phyloP scores from a whole-genome alignment of 169 alveolate species.

The Cryptosporidium canis region DNA sequence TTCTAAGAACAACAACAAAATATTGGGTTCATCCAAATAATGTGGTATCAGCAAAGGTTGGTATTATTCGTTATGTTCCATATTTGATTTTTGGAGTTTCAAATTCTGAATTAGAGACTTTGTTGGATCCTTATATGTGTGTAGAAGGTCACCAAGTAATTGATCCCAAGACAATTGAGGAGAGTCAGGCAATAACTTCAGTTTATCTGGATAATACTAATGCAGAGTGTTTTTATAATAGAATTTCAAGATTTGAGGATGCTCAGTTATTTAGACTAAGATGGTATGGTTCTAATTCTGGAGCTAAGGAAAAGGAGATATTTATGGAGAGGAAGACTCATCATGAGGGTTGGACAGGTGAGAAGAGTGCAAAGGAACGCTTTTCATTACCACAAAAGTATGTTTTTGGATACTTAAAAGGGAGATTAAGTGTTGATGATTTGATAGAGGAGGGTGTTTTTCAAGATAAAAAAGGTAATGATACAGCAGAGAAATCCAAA shows the following conservation, averaged over 20 bases:
- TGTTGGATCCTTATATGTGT: conserved; percentile 70
- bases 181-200: conserved; percentile 81
- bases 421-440: conserved; percentile 53
- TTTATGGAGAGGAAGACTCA: conserved; percentile 82
- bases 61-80: conserved; percentile 81
- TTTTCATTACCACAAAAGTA: conserved; percentile 78
- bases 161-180: conserved; percentile 70
- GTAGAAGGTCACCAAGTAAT: conserved; percentile 7
- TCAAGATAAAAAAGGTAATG: conserved; percentile 26
- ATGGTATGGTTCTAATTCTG: conserved; percentile 82
- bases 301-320: conserved; percentile 77
- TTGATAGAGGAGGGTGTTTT: conserved; percentile 55
- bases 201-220: conserved; percentile 79
- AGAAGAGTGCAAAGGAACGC: conserved; percentile 81
- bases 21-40: conserved; percentile 81
- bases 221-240: conserved; percentile 77
- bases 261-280: conserved; percentile 83
- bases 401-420: conserved; percentile 76
- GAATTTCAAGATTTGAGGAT: conserved; percentile 81
- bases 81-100: conserved; percentile 81
- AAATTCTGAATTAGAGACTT: conserved; percentile 75
- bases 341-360: conserved; percentile 85
- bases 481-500: conserved; percentile 62
- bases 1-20: conserved; percentile 80
- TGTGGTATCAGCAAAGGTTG: conserved; percentile 80